Evolutionary conservation across 140 eudicot species (phyloP).

Genomic region (Ambrosia hybrid): DNA sequence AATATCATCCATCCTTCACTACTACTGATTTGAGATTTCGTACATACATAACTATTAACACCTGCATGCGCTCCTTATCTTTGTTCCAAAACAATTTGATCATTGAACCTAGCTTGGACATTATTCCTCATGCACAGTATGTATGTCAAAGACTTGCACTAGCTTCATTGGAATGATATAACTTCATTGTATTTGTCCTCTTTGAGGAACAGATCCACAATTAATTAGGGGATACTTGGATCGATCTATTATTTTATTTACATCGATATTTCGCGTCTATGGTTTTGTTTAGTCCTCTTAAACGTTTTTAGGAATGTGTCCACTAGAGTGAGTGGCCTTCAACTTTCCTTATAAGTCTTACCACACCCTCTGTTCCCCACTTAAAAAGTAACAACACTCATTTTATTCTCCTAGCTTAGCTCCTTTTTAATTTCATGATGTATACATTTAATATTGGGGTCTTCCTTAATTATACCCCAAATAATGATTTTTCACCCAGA

Average conservation of each 20-base stretch:
- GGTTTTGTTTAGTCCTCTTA: neutral
- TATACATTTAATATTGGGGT: neutral
- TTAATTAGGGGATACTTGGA: neutral
- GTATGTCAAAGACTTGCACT: slow-evolving; percentile 23
- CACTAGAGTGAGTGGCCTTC: slow-evolving; percentile 13
- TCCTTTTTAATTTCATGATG: neutral
- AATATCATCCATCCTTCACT: slow-evolving; percentile 12
- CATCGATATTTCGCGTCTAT: neutral
- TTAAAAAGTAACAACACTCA: slow-evolving; percentile 14
- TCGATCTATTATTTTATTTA: too few relatives aligned
- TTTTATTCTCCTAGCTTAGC: slow-evolving; percentile 2
- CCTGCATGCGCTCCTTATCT: neutral
- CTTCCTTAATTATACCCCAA: neutral
- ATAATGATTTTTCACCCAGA: neutral
- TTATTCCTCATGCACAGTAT: neutral
- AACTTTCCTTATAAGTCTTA: slow-evolving; percentile 10
- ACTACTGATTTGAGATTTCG: neutral
- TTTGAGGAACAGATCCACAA: neutral
- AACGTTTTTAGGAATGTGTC: slow-evolving; percentile 4
- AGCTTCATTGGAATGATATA: neutral
- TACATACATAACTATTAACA: neutral
- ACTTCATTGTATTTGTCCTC: neutral
- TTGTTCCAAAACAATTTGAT: slow-evolving; percentile 13
- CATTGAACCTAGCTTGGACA: slow-evolving; percentile 13
- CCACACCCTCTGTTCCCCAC: slow-evolving; percentile 20